Conservation (phyloP, 2,329 filamentous ascomycete genomes). For the Neonectria faginata region DNA sequence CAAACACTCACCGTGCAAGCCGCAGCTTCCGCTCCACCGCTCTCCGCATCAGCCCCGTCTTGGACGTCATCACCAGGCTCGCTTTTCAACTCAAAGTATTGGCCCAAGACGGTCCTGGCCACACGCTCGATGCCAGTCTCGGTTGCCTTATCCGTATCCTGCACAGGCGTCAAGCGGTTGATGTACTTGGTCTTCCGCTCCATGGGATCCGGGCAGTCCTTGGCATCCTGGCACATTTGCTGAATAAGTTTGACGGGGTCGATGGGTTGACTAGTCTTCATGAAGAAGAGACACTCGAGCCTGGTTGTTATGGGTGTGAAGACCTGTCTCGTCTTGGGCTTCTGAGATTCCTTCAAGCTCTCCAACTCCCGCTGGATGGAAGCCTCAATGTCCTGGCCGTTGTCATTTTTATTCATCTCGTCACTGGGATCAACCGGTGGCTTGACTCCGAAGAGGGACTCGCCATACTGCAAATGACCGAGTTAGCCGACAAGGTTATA, state of each 20-base stretch:
- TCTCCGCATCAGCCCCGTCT: constrained; percentile 30
- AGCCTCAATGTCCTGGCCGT: constrained; percentile 75
- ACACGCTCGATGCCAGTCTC: constrained; percentile 75
- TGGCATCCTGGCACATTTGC: constrained; percentile 67
- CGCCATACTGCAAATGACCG: constrained; percentile 67
- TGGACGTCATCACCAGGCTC: constrained; percentile 35
- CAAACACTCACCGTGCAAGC: constrained; percentile 57
- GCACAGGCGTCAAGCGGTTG: constrained; percentile 67
- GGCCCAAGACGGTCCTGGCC: constrained; percentile 70
- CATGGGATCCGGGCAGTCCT: constrained; percentile 54
- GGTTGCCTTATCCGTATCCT: constrained; percentile 71
- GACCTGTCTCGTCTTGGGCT: constrained; percentile 57
- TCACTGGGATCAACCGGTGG: constrained; percentile 49
- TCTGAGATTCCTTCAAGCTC: constrained; percentile 62
- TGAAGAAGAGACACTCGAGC: constrained; percentile 73
- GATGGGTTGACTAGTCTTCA: constrained; percentile 66
- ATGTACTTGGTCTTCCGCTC: constrained; percentile 66
- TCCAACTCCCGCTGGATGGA: constrained; percentile 79
- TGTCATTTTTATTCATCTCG: constrained; percentile 51
- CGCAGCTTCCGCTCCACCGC: constrained; percentile 33
- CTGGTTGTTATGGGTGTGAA: constrained; percentile 67
- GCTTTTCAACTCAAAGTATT: constrained; percentile 67
- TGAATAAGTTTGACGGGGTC: constrained; percentile 66
- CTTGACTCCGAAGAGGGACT: constrained; percentile 68
- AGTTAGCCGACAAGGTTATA: constrained; percentile 21